Percentiles rank a stretch among this genome's conserved stretches.
Evolutionary conservation across 2,329 filamentous ascomycete genomes (phyloP).

Genomic region (Phaeosphaeriaceae sp.): DNA sequence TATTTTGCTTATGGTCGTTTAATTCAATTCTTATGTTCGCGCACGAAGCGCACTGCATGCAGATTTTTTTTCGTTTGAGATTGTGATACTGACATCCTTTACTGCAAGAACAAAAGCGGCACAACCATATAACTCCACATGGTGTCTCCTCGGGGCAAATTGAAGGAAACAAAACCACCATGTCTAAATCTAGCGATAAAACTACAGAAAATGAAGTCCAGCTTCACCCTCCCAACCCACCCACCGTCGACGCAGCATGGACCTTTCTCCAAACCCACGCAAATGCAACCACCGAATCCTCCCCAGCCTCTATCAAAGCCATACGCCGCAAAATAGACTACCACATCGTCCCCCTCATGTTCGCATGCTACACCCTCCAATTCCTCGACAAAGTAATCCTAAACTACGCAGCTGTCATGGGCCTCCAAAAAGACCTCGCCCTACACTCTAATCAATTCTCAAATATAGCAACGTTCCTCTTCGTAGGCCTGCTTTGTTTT

Average conservation of each 20-base stretch:
- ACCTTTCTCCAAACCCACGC: slow-evolving; percentile 8
- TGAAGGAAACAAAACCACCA: no score
- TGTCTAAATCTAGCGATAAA: no score
- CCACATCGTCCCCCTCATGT: slow-evolving; percentile 48
- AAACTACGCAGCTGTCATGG: slow-evolving; percentile 50
- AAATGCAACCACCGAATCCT: neutral
- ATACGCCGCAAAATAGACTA: slow-evolving; percentile 45
- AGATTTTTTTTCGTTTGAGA: no score
- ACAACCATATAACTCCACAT: no score
- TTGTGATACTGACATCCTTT: no score
- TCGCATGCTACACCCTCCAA: slow-evolving; percentile 39
- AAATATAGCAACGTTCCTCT: slow-evolving; percentile 44
- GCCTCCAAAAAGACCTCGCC: slow-evolving; percentile 44
- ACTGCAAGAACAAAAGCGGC: no score
- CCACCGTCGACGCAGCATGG: slow-evolving; percentile 16
- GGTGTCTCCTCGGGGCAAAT: no score
- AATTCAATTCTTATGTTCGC: no score
- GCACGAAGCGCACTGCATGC: no score
- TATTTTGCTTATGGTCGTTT: no score
- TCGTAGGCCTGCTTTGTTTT: slow-evolving; percentile 45
- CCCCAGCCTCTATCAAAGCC: neutral
- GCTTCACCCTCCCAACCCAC: neutral
- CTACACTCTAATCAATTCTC: slow-evolving; percentile 46
- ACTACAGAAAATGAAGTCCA: no score
- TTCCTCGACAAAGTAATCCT: slow-evolving; percentile 47